Evolutionary conservation across 306 rosid species (phyloP).

Genomic region (Trifolium repens): DNA sequence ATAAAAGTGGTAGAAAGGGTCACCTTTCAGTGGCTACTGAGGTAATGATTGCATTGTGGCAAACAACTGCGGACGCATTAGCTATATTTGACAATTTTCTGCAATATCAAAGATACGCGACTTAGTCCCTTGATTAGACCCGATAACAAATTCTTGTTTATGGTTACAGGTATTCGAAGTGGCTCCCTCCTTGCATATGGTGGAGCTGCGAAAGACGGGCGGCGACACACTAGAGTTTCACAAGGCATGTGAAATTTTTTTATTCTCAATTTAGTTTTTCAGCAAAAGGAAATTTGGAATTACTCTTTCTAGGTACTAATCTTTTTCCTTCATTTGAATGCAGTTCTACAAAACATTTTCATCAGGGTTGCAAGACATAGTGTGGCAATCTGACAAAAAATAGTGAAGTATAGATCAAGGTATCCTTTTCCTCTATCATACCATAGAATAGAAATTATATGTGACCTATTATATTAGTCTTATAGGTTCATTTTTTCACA

Average conservation of each 20-base stretch:
- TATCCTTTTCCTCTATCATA: constrained; percentile 30
- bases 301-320: too few relatives aligned
- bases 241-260: constrained; percentile 59
- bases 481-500: constrained; percentile 16
- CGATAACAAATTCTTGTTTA: background rate
- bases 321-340: constrained; percentile 27
- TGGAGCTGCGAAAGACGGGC: constrained; percentile 85
- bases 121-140: too few relatives aligned
- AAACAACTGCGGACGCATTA: background rate
- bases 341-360: constrained; percentile 95
- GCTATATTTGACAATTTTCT: background rate
- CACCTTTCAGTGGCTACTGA: constrained; percentile 94
- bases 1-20: constrained; percentile 91
- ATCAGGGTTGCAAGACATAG: constrained; percentile 82
- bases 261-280: constrained; percentile 15
- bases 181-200: constrained; percentile 62
- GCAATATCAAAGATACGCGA: background rate
- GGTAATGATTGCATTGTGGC: constrained; percentile 47
- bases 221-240: constrained; percentile 98
- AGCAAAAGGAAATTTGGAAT: too few relatives aligned
- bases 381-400: constrained; percentile 70
- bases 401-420: constrained; percentile 45
- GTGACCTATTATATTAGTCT: too few relatives aligned
- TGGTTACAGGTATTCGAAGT: constrained; percentile 57
- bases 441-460: constrained; percentile 17